phyloP scores from a whole-genome alignment of 176 grass and related monocot genomes.

The Carex myosuroides region DNA sequence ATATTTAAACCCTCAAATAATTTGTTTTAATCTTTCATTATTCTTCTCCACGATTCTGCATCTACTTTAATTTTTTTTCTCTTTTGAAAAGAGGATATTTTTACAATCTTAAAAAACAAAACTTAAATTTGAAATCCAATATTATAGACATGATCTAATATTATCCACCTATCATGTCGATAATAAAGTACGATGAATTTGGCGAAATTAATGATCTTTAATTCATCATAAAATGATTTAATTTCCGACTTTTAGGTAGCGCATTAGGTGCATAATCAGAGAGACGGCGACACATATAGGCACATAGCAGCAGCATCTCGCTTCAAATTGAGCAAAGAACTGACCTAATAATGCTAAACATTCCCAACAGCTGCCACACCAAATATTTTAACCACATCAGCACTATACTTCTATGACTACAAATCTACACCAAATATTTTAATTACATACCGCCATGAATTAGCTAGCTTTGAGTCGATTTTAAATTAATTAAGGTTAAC shows the following conservation, averaged over 20 bases:
- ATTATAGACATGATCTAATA: too few relatives aligned
- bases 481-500: not conserved
- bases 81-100: too few relatives aligned
- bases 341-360: not conserved
- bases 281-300: too few relatives aligned
- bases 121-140: too few relatives aligned
- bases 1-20: too few relatives aligned
- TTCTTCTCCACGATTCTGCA: too few relatives aligned
- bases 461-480: not conserved
- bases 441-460: not conserved
- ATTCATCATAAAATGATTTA: not conserved
- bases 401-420: not conserved
- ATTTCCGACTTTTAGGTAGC: not conserved
- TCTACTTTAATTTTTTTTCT: too few relatives aligned
- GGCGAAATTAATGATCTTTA: too few relatives aligned
- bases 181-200: too few relatives aligned
- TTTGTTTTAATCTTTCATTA: too few relatives aligned
- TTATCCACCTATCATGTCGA: too few relatives aligned
- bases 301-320: not conserved
- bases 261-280: slow-evolving; percentile 26
- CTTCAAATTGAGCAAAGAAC: not conserved
- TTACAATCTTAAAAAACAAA: too few relatives aligned
- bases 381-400: not conserved
- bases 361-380: not conserved
- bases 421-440: not conserved